Evolutionary conservation across 495 filamentous ascomycete genomes (phyloP).

Genomic region (Tetracladium setigerum): DNA sequence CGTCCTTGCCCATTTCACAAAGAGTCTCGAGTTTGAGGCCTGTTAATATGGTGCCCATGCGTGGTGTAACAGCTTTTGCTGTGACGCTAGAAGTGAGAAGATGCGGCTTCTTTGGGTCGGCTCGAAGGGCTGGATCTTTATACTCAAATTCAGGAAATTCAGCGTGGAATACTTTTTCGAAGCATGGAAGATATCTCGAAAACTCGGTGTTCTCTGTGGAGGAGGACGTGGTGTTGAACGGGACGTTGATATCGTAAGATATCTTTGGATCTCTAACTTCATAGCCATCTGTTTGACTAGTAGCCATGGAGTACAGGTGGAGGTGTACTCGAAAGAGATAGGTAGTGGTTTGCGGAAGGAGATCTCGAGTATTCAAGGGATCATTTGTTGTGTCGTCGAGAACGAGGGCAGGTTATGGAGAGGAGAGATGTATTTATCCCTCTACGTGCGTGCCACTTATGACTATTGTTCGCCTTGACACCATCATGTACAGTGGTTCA

Average conservation of each 20-base stretch:
- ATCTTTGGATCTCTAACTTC: constrained; percentile 1
- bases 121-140: constrained; percentile 28
- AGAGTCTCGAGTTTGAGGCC: constrained; percentile 37
- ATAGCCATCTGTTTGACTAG: no score
- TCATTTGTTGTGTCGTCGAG: no score
- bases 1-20: constrained; percentile 28
- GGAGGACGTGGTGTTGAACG: constrained; percentile 7
- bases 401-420: no score
- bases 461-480: no score
- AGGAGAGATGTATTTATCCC: no score
- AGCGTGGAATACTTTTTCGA: constrained; percentile 25
- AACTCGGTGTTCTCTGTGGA: constrained; percentile 24
- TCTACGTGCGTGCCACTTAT: no score
- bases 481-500: no score
- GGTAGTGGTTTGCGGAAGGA: no score
- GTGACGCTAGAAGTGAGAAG: constrained; percentile 23
- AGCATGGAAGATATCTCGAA: constrained; percentile 28
- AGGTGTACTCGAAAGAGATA: no score
- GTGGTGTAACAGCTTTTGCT: constrained; percentile 38
- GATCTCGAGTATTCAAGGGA: no score
- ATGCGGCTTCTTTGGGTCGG: constrained; percentile 26
- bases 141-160: constrained; percentile 28
- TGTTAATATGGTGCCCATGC: constrained; percentile 39
- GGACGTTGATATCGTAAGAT: constrained; percentile 15
- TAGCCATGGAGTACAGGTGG: no score